These are phyloP conservation scores for Xylariaceae sp. DNA, from an alignment of 2,329 filamentous ascomycete genomes.

Conservation along the genomic window DNA sequence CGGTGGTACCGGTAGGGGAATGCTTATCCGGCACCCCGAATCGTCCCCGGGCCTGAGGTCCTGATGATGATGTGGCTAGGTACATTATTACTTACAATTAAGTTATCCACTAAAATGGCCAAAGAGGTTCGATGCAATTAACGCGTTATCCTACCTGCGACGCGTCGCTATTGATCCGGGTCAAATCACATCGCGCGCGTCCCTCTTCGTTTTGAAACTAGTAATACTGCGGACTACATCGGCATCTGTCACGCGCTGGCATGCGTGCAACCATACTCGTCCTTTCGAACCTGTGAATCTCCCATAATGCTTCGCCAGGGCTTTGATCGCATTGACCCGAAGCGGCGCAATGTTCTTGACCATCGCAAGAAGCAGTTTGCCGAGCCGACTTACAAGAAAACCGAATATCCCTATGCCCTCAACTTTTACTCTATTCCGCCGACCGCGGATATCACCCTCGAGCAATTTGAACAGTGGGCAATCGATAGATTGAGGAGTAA, in stretches of 20 bases:
- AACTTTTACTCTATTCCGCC: constrained; percentile 90
- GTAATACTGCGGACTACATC: not conserved
- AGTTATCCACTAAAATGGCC: not conserved
- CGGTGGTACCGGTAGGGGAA: too few relatives aligned
- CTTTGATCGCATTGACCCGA: constrained; percentile 56
- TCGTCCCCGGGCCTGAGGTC: too few relatives aligned
- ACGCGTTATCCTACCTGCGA: constrained; percentile 19
- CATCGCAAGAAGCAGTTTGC: constrained; percentile 85
- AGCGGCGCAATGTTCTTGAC: constrained; percentile 72
- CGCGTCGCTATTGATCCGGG: constrained; percentile 15
- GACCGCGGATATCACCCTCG: constrained; percentile 89
- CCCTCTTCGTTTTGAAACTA: not conserved
- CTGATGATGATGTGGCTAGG: too few relatives aligned
- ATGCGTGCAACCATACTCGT: not conserved
- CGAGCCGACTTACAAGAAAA: constrained; percentile 68
- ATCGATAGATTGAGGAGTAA: constrained; percentile 82
- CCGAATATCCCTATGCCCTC: constrained; percentile 77
- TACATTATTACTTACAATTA: too few relatives aligned
- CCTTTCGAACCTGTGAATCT: not conserved
- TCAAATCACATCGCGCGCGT: constrained; percentile 18
- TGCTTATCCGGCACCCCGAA: too few relatives aligned
- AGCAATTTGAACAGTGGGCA: constrained; percentile 98
- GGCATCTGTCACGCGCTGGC: not conserved
- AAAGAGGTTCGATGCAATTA: constrained; percentile 20
- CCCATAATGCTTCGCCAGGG: constrained; percentile 32